A percentile compares a stretch with the other conserved stretches of the same genome.
Evolutionary conservation across 495 filamentous ascomycete genomes (phyloP).

Genomic region (Penicillium goetzii): DNA sequence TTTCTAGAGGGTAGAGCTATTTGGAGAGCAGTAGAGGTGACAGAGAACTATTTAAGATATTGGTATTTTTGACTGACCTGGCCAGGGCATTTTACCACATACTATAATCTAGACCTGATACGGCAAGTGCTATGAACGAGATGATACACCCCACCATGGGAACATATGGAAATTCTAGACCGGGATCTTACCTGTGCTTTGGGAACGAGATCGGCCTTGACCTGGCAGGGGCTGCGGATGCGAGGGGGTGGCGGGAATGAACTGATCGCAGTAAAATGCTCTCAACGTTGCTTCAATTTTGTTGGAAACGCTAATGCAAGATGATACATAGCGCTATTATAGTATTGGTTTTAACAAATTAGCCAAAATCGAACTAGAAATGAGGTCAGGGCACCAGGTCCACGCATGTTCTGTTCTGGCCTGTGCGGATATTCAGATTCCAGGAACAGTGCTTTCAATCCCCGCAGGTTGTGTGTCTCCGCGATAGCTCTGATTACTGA

Average conservation of each 20-base stretch:
- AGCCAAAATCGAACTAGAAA: too few species aligned
- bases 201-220: slow-evolving; percentile 4
- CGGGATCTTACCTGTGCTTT: slow-evolving; percentile 6
- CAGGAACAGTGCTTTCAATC: neutral
- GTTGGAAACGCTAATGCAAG: slow-evolving; percentile 4
- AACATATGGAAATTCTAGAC: neutral
- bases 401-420: slow-evolving; percentile 5
- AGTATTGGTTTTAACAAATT: neutral
- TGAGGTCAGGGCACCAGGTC: slow-evolving; percentile 1
- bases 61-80: neutral
- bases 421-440: neutral
- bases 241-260: neutral
- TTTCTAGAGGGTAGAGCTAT: neutral
- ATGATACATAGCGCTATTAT: neutral
- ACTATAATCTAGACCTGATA: slow-evolving; percentile 1
- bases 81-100: neutral
- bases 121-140: neutral
- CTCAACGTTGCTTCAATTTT: neutral
- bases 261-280: neutral
- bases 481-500: neutral
- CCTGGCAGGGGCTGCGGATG: slow-evolving; percentile 5
- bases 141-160: neutral
- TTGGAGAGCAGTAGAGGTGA: neutral
- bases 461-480: slow-evolving; percentile 1
- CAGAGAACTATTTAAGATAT: neutral